A percentile compares a stretch with the other conserved stretches of the same genome.
Evolutionary conservation across 352 stramenopile species (phyloP).

Genomic region (Pythium dissimile): DNA sequence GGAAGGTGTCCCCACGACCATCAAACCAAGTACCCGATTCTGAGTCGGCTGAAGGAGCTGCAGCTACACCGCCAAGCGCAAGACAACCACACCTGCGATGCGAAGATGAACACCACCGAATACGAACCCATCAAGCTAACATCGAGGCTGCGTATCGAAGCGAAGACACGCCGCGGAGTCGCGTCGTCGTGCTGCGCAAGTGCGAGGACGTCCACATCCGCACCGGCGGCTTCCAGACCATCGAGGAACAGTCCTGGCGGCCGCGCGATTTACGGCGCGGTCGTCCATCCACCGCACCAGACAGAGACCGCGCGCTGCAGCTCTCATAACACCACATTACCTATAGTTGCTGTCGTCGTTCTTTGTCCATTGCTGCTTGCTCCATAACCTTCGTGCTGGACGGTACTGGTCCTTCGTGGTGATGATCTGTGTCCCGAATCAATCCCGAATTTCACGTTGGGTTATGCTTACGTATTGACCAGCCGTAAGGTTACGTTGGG

Average conservation of each 20-base stretch:
- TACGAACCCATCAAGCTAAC: not conserved
- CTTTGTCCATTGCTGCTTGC: not conserved
- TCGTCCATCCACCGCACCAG: constrained; percentile 2
- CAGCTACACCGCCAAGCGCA: not conserved
- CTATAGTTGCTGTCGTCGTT: not conserved
- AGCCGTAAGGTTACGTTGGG: not conserved
- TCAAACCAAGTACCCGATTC: too few relatives aligned
- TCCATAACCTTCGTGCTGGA: too few relatives aligned
- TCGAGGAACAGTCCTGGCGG: constrained; percentile 54
- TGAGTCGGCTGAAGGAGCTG: constrained; percentile 14
- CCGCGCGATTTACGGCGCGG: constrained; percentile 19
- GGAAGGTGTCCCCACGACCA: too few relatives aligned
- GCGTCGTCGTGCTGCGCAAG: constrained; percentile 48
- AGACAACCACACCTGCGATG: not conserved
- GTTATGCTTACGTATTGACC: constrained; percentile 1
- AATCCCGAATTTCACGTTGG: not conserved
- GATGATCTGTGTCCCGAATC: not conserved
- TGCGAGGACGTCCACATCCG: constrained; percentile 65
- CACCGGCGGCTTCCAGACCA: constrained; percentile 77
- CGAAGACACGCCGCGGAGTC: not conserved
- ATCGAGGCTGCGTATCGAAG: not conserved
- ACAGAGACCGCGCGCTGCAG: not conserved
- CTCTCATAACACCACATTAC: not conserved
- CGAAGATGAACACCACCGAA: not conserved
- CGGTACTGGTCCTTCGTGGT: not conserved